Conservation (phyloP, 2,329 filamentous ascomycete genomes). For the Alternaria sp. region DNA sequence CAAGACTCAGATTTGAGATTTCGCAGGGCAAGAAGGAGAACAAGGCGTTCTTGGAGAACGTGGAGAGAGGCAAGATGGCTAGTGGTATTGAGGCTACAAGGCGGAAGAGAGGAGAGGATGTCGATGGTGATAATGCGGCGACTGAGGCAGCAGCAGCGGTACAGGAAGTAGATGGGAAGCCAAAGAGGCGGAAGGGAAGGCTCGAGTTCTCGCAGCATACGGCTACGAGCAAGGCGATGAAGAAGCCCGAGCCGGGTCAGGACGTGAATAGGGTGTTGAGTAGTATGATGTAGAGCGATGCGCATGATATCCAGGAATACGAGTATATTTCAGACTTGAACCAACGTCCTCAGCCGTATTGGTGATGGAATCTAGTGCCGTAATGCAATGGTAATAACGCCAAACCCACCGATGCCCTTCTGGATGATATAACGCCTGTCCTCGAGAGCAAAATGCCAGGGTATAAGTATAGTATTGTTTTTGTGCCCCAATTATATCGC, state of each 20-base stretch:
- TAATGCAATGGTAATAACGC: neutral
- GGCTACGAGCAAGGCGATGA: slow-evolving; percentile 51
- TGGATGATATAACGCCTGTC: slow-evolving; percentile 4
- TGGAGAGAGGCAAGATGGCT: slow-evolving; percentile 80
- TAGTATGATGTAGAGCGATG: slow-evolving; percentile 42
- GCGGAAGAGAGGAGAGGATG: slow-evolving; percentile 58
- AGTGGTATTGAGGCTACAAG: slow-evolving; percentile 62
- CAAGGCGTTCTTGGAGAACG: slow-evolving; percentile 78
- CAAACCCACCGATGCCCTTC: neutral
- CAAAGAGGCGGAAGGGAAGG: slow-evolving; percentile 32
- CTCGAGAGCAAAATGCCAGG: slow-evolving; percentile 21
- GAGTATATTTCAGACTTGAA: neutral
- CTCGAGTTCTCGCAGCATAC: slow-evolving; percentile 72
- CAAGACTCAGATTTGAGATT: slow-evolving; percentile 79
- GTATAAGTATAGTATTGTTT: slow-evolving; percentile 26
- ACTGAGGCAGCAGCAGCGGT: slow-evolving; percentile 19
- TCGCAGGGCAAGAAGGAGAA: slow-evolving; percentile 78
- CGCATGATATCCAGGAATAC: slow-evolving; percentile 14
- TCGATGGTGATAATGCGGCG: slow-evolving; percentile 30
- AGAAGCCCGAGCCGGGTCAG: slow-evolving; percentile 40
- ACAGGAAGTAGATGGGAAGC: slow-evolving; percentile 43
- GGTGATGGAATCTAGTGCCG: neutral
- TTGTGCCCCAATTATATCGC: slow-evolving; percentile 69
- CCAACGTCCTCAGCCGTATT: neutral
- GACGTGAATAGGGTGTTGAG: slow-evolving; percentile 45